Conservation (phyloP, 768 basidiomycete genomes). For the button mushroom (Agaricus bisporus) region DNA sequence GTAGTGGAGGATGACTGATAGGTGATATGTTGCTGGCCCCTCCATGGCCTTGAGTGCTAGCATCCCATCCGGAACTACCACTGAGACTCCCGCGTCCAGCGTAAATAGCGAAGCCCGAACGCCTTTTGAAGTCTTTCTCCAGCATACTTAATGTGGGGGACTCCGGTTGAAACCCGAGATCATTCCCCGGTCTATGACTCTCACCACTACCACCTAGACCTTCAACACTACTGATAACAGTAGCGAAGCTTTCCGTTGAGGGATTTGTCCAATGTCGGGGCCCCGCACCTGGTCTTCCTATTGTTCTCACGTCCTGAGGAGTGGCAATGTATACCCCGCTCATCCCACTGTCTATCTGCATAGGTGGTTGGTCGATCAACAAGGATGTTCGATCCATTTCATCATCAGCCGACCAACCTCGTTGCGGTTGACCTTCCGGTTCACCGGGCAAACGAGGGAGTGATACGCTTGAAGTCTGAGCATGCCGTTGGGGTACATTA, state of each 20-base stretch:
- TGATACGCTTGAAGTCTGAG: not conserved
- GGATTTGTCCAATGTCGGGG: not conserved
- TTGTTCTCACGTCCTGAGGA: not conserved
- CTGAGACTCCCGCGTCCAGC: not conserved
- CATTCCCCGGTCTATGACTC: not conserved
- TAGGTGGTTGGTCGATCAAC: constrained; percentile 1
- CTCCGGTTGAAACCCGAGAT: not conserved
- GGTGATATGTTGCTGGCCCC: not conserved
- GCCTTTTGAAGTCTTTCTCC: not conserved
- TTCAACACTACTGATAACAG: not conserved
- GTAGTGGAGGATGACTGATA: not conserved
- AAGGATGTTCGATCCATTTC: constrained; percentile 1
- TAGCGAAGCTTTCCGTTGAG: constrained; percentile 1
- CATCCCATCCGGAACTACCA: constrained; percentile 6
- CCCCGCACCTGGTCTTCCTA: not conserved
- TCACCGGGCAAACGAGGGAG: constrained; percentile 3
- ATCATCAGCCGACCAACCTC: constrained; percentile 7
- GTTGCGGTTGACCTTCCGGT: not conserved
- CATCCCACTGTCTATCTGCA: constrained; percentile 6
- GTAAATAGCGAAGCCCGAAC: not conserved
- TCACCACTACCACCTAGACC: not conserved
- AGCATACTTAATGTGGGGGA: constrained; percentile 1
- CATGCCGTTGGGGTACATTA: not conserved
- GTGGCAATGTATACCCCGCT: not conserved
- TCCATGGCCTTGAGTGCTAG: not conserved